Evolutionary conservation across 306 rosid species (phyloP), one percentile per base, ranked within the genome.

Genomic region (peach (Prunus persica)): DNA sequence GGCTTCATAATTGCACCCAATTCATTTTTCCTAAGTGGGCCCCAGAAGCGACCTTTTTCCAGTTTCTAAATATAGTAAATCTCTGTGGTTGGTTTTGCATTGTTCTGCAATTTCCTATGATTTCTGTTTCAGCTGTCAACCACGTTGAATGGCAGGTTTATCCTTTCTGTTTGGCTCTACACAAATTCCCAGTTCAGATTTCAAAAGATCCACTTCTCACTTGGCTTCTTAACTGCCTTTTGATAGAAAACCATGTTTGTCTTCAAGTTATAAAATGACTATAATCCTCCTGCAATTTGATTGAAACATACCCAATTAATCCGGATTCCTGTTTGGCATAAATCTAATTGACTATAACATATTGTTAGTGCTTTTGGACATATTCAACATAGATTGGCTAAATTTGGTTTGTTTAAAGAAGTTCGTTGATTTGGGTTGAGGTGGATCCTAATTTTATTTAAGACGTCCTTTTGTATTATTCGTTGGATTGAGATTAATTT

Each of bases 11-110:
- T 27, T 60, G 72, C 41, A 65, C 43, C 32, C 3, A 18, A 74
- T 56, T 3, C 2, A 25, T 24, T 55, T 24, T 56, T 49, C 76
- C 38, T 32, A 65, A 76, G 58, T 64, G 83, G 76, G 15, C 79
- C 83, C 30, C 38, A 22, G 22, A 8, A 41, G 80, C 72, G 34
- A 69, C 76, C 69, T n/a, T 60, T 72, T 85, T 64, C 9, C 45
- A 28, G 73, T 82, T 75, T 83, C 85, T 71, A 85, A 79, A 87
- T 46, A 79, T 81, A 72, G 88, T 43, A 86, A 82, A 68, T 34
- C 27, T 49, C 69, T 75, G 58, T 56, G 51, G 76, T 41, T 47
- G 43, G 81, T 25, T 34, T 68, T 34, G 69, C 67, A 74, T 32
- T n/a, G 80, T 47, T 32, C 80, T 30, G 28, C 66, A 72, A 62